Conservation (phyloP, 176 grass and related monocot genomes). For the Phyllostachys edulis region DNA sequence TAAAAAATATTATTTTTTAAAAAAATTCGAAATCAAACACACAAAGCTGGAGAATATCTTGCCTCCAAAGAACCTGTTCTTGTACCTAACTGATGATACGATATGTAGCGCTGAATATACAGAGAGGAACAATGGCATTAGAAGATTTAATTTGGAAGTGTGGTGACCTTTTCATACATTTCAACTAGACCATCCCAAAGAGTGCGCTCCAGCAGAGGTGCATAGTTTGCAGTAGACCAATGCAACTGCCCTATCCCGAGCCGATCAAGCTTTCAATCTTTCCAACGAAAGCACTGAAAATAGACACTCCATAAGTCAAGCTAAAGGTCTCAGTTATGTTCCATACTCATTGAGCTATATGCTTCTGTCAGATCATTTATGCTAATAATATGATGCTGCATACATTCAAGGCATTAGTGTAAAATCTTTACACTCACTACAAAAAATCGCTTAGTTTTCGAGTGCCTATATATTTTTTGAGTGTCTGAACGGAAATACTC, state of each 20-base stretch:
- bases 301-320: background rate
- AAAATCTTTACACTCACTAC: background rate
- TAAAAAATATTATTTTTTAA: too few relatives aligned
- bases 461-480: too few relatives aligned
- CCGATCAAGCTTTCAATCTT: conserved; percentile 74
- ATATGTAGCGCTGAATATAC: conserved; percentile 9
- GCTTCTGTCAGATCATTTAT: background rate
- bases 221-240: conserved; percentile 98
- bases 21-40: background rate
- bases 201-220: conserved; percentile 78
- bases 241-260: conserved; percentile 89
- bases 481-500: too few relatives aligned
- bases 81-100: background rate
- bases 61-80: background rate
- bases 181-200: conserved; percentile 87
- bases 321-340: background rate
- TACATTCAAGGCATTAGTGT: too few relatives aligned
- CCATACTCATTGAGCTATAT: background rate
- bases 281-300: conserved; percentile 77
- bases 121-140: background rate
- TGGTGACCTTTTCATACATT: conserved; percentile 91
- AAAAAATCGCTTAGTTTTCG: too few relatives aligned
- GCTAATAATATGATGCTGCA: background rate
- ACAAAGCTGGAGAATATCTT: background rate
- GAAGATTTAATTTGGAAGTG: conserved; percentile 30